Base-by-base conservation (phyloP, 139 green algal genomes). In the Haematococcus sp. region DNA sequence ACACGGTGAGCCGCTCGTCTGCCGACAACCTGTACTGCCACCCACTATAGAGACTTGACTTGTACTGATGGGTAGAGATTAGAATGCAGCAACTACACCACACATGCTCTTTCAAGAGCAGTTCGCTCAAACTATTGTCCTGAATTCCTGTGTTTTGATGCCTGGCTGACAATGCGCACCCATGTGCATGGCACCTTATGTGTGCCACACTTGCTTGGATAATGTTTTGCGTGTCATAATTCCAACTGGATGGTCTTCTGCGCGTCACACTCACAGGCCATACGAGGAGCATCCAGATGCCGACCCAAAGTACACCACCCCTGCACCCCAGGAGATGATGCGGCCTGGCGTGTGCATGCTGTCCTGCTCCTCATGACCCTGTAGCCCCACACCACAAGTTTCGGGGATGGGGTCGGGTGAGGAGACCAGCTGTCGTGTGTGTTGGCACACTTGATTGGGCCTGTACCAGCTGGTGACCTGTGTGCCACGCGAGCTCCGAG, bases 271-370 rank as follows among this genome's bases (percentile, higher is more conserved):
- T 5, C 54, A 61, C 58, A 69, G 71, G 60, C 91, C 92, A 0
- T 97, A 90, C 70, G 78, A 89, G n/a, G 80, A 91, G 46, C 86
- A 92, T 68, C 71, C 85, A 22, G 77, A 81, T n/a, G 90, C 84
- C 20, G 71, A 78, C 31, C 70, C 89, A 20, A 84, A 84, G 49
- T 91, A 86, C 75, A 78, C 33, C 11, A 60, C 75, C 43, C 82
- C 75, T 1, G 86, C 86, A 3, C 89, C 90, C 17, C 25, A 68
- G 19, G 70, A 94, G 58, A 85, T 88, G 79, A 73, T 76, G 30
- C 69, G 81, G 32, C 69, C 89, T 59, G 92, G 92, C 7, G 78
- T 97, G 25, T 92, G 92, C 80, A 80, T 92, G 66, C 82, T 96
- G 28, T 92, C 84, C 28, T 96, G 91, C 81, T 90, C 84, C 1